Conservation (phyloP, 176 grass and related monocot genomes). For the Musa itinerans region DNA sequence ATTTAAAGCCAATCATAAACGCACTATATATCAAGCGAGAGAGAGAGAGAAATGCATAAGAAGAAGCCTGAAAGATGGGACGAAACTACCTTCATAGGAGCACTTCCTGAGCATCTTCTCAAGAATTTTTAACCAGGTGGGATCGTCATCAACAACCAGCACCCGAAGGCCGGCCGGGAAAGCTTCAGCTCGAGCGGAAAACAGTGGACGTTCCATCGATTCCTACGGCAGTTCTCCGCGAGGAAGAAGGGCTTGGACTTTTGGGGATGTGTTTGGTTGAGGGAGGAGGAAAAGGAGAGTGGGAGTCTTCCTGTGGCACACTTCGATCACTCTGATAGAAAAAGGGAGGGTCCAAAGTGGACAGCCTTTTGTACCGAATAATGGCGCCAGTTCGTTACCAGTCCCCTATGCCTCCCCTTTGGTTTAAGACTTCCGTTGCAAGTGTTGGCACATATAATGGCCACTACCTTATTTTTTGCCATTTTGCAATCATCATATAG, state of each 20-base stretch:
- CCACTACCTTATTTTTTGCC: no score
- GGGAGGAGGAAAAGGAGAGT: constrained; percentile 7
- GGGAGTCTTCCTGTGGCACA: neutral
- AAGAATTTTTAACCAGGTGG: constrained; percentile 97
- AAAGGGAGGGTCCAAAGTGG: no score
- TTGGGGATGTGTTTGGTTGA: no score
- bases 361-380: constrained; percentile 32
- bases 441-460: no score
- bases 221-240: no score
- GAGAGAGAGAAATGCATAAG: neutral
- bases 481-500: no score
- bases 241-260: no score
- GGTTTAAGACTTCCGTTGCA: neutral
- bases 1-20: no score
- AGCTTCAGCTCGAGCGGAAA: constrained; percentile 43
- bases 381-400: constrained; percentile 35
- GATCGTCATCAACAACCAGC: constrained; percentile 91
- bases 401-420: constrained; percentile 9
- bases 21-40: no score
- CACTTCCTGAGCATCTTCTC: constrained; percentile 99
- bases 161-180: constrained; percentile 95
- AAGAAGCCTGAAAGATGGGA: neutral
- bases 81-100: constrained; percentile 67
- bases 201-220: constrained; percentile 28
- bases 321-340: no score